Evolutionary conservation across 1,284 basidiomycete species (phyloP), one percentile per base, ranked within the genome.

Genomic region (Ustilago tritici): DNA sequence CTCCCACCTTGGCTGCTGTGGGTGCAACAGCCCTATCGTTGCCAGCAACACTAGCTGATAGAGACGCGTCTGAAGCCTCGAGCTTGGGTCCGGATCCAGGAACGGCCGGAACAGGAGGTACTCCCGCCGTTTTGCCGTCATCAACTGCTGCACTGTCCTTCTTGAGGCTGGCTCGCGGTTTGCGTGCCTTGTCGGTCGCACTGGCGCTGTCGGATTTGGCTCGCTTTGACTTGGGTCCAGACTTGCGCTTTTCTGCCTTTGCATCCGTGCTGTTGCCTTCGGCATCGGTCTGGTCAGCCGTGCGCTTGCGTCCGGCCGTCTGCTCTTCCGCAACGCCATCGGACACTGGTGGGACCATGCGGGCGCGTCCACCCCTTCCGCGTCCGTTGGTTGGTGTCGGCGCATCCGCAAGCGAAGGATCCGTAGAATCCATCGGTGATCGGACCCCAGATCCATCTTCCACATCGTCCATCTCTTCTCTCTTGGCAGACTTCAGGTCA

Each of bases 391-490:
- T 58, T 10, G 61, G 9, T 19, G 58, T 40, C 0, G 56, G 60
- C 17, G 19, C 40, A 23, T 68, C 66, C 12, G 56, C 46, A n/a
- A 50, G 15, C 8, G 57, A 19, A 32, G 60, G 46, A 38, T 79
- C 77, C 9, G 60, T 53, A 4, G 62, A 47, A 47, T 75, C 72
- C 54, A 65, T 56, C 5, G 73, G 70, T 54, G 78, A 79, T 28
- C 66, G 63, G 0, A 73, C 23, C 14, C 65, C 66, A 1, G 60
- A 49, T 9, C 75, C 71, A 23, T 83, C 82, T n/a, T 81, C 80
- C 32, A 68, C 58, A 40, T 82, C 82, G 15, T 84, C 86, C 32
- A 82, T 75, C 55, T 86, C 82, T 36, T 87, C 86, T 38, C 70
- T 70, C 76, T 82, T 75, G 65, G 80, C 65, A 66, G 80, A 76